Conservation (phyloP, 371 early-diverging fungal genomes). For the Mortierella sp. region DNA sequence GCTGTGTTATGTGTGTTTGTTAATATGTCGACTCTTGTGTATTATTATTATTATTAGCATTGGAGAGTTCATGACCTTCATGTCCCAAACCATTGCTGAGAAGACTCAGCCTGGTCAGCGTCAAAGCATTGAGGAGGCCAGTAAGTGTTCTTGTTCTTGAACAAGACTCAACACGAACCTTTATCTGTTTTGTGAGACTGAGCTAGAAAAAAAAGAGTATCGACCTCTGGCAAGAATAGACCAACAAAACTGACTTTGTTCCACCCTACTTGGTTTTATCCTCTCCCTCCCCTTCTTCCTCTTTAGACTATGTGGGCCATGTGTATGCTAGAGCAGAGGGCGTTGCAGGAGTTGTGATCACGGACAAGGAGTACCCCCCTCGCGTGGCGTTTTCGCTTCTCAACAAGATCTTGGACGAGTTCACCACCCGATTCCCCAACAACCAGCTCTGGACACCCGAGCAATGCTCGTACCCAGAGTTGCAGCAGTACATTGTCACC, state of each 20-base stretch:
- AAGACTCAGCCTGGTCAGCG: slow-evolving; percentile 88
- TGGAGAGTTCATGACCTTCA: slow-evolving; percentile 93
- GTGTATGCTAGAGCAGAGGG: slow-evolving; percentile 84
- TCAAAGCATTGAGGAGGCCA: slow-evolving; percentile 88
- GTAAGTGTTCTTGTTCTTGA: slow-evolving; percentile 61
- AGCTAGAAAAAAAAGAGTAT: neutral
- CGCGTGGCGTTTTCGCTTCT: slow-evolving; percentile 92
- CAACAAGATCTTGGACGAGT: slow-evolving; percentile 92
- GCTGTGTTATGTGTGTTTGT: neutral
- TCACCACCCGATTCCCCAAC: slow-evolving; percentile 76
- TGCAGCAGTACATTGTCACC: slow-evolving; percentile 80
- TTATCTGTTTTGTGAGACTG: neutral
- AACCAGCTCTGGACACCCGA: slow-evolving; percentile 66
- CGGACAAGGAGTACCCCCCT: slow-evolving; percentile 94
- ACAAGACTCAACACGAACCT: neutral
- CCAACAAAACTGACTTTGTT: neutral
- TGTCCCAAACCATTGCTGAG: slow-evolving; percentile 88
- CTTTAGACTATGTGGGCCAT: slow-evolving; percentile 86
- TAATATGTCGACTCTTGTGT: neutral
- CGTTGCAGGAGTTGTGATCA: slow-evolving; percentile 84
- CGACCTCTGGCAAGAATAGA: neutral
- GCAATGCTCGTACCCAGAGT: slow-evolving; percentile 74
- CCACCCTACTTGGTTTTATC: slow-evolving; percentile 14
- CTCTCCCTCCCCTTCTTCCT: neutral
- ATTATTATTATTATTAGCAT: slow-evolving; percentile 71